Evolutionary conservation across 352 stramenopile species (phyloP).

Genomic region (Saprolegnia diclina): DNA sequence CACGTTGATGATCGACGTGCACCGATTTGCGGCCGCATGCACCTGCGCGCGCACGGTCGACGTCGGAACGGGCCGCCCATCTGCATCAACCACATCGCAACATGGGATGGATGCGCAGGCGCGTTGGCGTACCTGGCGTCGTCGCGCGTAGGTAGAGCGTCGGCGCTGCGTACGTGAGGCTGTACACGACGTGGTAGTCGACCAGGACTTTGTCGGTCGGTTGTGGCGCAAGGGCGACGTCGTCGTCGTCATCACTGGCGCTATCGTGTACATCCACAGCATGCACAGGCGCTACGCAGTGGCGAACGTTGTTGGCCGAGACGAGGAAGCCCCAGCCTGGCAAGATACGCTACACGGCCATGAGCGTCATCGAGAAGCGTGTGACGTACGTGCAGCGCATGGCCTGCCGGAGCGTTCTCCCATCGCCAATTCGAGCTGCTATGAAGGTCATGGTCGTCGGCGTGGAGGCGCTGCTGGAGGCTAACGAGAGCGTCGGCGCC

Average conservation of each 20-base stretch:
- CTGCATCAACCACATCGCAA: constrained; percentile 27
- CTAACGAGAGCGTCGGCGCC: constrained; percentile 43
- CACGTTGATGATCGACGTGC: neutral
- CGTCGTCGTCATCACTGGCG: neutral
- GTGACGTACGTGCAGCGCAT: constrained; percentile 3
- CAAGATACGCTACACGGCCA: constrained; percentile 32
- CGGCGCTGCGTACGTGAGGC: constrained; percentile 64
- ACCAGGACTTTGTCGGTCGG: constrained; percentile 35
- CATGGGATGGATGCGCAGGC: constrained; percentile 37
- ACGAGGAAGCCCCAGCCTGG: constrained; percentile 61
- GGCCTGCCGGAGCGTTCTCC: constrained; percentile 39
- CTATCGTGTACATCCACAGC: neutral
- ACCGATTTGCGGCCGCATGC: neutral
- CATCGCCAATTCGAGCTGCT: constrained; percentile 59
- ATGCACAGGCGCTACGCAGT: too few relatives aligned
- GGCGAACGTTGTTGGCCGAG: constrained; percentile 39
- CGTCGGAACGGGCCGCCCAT: constrained; percentile 9
- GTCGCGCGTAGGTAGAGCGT: constrained; percentile 61
- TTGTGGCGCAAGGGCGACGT: neutral
- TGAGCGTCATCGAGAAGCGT: neutral
- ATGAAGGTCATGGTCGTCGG: neutral
- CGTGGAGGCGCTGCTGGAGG: constrained; percentile 33
- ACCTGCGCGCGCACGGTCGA: constrained; percentile 40
- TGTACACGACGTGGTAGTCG: constrained; percentile 80
- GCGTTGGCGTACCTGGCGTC: neutral